Evolutionary conservation across 2,329 filamentous ascomycete species (phyloP), one percentile per base, ranked within the genome.

Genomic region (Calonectria leucothoes): DNA sequence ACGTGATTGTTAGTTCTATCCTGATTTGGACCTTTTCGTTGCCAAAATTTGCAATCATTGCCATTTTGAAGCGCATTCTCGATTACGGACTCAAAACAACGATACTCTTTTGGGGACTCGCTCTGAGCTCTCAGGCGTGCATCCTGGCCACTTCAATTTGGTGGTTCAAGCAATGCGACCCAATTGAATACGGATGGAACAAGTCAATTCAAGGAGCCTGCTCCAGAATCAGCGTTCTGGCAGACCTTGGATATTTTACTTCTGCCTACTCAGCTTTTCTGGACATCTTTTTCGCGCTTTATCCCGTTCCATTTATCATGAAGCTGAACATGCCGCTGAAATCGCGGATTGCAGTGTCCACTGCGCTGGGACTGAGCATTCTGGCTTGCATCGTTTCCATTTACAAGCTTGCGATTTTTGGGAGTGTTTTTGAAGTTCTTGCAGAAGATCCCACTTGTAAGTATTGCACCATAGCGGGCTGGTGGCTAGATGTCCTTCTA

Each of bases 21-120:
- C 65, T 81, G 12, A 77, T 81, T 27, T 80, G 78, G 78, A 76
- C 77, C 4, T 80, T 81, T 52, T 80, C 79, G 5, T 70, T 81
- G 1, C 79, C 79, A 11, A 81, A 81, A 8, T 81, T 81, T 57
- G 79, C 79, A 63, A 77, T 81, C 31, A 75, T 81, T 37, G 78
- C 79, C 12, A 80, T 77, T 39, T 73, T 81, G 31, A 81, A 81
- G 35, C 75, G 79, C 6, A 81, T 80, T 25, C 77, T 81, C 63
- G 74, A 78, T 52, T 80, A 81, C 69, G 79, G 79, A 17, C 27
- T 63, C 25, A 77, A 78, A 31, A 81, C 79, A 8, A 75, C 75
- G 0, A 73, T 80, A 23, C 48, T 78, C 4, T 81, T 81, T 52
- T 79, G 78, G 78, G 57, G 61, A 10, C 72, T 81, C 6, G 79